Percentiles rank a stretch among this genome's conserved stretches.
phyloP scores from a whole-genome alignment of 352 stramenopile species.

The Saprolegnia diclina region DNA sequence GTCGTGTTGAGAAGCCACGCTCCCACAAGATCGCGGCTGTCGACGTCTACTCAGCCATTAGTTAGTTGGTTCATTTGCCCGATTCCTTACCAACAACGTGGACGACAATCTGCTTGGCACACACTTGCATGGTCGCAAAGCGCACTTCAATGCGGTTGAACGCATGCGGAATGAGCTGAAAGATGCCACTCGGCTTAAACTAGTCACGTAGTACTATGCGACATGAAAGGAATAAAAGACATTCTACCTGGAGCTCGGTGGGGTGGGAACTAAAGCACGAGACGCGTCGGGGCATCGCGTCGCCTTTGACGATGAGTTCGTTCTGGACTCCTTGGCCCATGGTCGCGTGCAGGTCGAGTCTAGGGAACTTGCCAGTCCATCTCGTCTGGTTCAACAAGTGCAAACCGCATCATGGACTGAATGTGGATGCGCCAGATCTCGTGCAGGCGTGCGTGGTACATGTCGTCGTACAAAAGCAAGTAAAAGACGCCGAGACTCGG shows the following conservation, averaged over 20 bases:
- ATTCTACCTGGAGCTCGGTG: slow-evolving; percentile 34
- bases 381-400: neutral
- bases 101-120: slow-evolving; percentile 28
- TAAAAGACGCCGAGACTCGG: slow-evolving; percentile 87
- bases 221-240: slow-evolving; percentile 37
- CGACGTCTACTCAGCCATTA: slow-evolving; percentile 86
- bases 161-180: slow-evolving; percentile 82
- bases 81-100: slow-evolving; percentile 16
- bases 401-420: slow-evolving; percentile 51
- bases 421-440: slow-evolving; percentile 82
- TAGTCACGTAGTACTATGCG: no score
- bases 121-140: slow-evolving; percentile 57
- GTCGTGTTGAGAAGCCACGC: slow-evolving; percentile 84
- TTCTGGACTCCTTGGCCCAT: slow-evolving; percentile 76
- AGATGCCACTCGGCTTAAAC: slow-evolving; percentile 76
- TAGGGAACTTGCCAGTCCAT: neutral
- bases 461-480: slow-evolving; percentile 85
- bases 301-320: slow-evolving; percentile 88
- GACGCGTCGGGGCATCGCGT: slow-evolving; percentile 45
- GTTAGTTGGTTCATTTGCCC: slow-evolving; percentile 40
- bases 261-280: slow-evolving; percentile 35
- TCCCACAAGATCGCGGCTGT: slow-evolving; percentile 84
- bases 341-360: slow-evolving; percentile 79
- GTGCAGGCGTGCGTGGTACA: slow-evolving; percentile 67
- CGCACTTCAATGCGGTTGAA: slow-evolving; percentile 87